Evolutionary conservation across 192 early-diverging fungal genomes (phyloP).

Genomic region (Rhizophagus clarus): DNA sequence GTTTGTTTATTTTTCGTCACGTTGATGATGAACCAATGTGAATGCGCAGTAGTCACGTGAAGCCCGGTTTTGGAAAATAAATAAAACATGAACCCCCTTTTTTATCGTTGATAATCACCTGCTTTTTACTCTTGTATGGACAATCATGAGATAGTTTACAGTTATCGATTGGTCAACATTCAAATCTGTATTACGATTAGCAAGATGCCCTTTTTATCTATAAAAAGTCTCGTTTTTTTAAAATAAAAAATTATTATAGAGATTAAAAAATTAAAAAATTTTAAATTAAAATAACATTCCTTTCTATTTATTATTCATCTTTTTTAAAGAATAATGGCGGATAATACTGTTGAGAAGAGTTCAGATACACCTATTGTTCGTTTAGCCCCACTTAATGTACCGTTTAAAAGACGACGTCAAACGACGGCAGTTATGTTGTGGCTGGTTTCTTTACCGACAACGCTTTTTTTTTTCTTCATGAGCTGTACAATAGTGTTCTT

Average conservation of each 20-base stretch:
- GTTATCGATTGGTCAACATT: too few relatives aligned
- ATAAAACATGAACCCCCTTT: too few relatives aligned
- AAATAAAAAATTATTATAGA: too few relatives aligned
- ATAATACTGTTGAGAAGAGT: neutral
- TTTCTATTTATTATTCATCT: too few relatives aligned
- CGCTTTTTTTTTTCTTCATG: constrained; percentile 62
- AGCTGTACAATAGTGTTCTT: constrained; percentile 53
- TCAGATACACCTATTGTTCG: neutral
- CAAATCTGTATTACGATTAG: neutral
- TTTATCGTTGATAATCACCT: neutral
- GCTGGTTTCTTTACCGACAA: constrained; percentile 59
- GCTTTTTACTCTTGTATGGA: neutral
- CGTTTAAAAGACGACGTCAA: constrained; percentile 68
- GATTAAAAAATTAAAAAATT: too few relatives aligned
- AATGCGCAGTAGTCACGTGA: too few relatives aligned
- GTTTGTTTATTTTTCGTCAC: too few relatives aligned
- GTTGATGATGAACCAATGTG: neutral
- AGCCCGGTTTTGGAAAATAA: too few relatives aligned
- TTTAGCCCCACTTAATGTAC: constrained; percentile 62
- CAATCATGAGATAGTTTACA: neutral
- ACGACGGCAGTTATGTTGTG: constrained; percentile 64
- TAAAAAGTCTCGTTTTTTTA: too few relatives aligned
- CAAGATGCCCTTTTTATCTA: too few relatives aligned
- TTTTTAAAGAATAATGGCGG: neutral
- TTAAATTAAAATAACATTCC: too few relatives aligned